Percentiles rank a stretch among this genome's conserved stretches.
These are phyloP conservation scores for Colletotrichum sp. DNA, from an alignment of 2,329 filamentous ascomycete species.

Conservation along the genomic window DNA sequence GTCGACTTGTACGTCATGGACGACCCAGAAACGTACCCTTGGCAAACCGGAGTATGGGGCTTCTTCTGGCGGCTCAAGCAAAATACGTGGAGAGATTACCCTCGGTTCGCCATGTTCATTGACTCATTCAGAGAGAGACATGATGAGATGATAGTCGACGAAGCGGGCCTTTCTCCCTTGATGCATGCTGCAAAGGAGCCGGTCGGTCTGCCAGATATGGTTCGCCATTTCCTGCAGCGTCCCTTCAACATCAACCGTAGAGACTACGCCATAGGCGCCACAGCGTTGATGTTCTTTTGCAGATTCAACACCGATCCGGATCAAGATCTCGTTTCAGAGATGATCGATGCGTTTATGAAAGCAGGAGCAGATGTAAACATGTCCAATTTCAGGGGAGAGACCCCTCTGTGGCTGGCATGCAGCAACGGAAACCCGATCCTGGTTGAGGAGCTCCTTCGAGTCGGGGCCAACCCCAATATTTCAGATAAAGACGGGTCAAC, in stretches of 20 bases:
- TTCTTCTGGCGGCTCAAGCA: neutral
- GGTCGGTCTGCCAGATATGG: constrained; percentile 5
- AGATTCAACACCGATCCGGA: neutral
- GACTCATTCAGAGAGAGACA: neutral
- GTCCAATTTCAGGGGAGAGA: constrained; percentile 10
- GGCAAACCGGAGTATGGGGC: neutral
- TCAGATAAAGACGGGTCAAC: constrained; percentile 7
- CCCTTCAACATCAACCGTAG: constrained; percentile 17
- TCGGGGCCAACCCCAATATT: constrained; percentile 19
- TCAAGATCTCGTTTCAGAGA: neutral
- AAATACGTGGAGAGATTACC: neutral
- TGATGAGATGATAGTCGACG: neutral
- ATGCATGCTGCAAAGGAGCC: constrained; percentile 21
- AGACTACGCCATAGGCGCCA: neutral
- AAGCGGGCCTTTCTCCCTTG: constrained; percentile 5
- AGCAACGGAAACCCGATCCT: neutral
- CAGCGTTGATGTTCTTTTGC: constrained; percentile 15
- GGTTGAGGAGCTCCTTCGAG: constrained; percentile 15
- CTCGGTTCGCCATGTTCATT: neutral
- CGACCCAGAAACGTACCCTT: neutral
- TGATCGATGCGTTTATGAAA: constrained; percentile 14
- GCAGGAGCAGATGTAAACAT: constrained; percentile 20
- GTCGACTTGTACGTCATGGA: neutral
- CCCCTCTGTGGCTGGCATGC: constrained; percentile 18
- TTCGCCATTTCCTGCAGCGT: constrained; percentile 19